Conservation (phyloP, 2,329 filamentous ascomycete species). For the Gnomoniopsis smithogilvyi region DNA sequence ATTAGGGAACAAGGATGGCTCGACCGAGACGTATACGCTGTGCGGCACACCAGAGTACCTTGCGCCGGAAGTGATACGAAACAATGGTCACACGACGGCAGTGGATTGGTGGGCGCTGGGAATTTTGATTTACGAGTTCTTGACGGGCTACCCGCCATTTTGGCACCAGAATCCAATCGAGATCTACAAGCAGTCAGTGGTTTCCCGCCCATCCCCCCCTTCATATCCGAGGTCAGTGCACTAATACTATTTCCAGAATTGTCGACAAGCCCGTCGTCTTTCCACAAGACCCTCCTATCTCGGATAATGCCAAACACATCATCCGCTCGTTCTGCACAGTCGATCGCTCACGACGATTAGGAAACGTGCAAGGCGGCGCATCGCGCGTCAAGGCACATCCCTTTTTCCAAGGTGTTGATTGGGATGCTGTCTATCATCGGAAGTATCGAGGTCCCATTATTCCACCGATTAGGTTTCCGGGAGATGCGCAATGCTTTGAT, state of each 20-base stretch:
- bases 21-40: constrained; percentile 72
- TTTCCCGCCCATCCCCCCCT: neutral
- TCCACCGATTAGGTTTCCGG: constrained; percentile 68
- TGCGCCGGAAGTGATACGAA: constrained; percentile 80
- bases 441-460: constrained; percentile 68
- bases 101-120: constrained; percentile 89
- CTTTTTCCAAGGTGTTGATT: constrained; percentile 72
- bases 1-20: constrained; percentile 50
- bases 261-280: constrained; percentile 75
- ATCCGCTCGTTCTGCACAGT: constrained; percentile 75
- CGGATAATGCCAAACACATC: constrained; percentile 67
- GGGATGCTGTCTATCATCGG: constrained; percentile 67
- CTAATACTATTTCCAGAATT: constrained; percentile 52
- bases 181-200: constrained; percentile 73
- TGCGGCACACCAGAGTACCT: constrained; percentile 84
- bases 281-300: constrained; percentile 64
- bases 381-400: constrained; percentile 69
- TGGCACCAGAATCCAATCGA: constrained; percentile 86
- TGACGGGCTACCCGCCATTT: constrained; percentile 82
- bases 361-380: constrained; percentile 75
- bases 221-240: neutral
- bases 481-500: constrained; percentile 79
- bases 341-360: constrained; percentile 73
- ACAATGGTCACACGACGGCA: constrained; percentile 71
- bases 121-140: constrained; percentile 79